Conservation (phyloP, 352 stramenopile genomes). For the Pythium plurisporium region DNA sequence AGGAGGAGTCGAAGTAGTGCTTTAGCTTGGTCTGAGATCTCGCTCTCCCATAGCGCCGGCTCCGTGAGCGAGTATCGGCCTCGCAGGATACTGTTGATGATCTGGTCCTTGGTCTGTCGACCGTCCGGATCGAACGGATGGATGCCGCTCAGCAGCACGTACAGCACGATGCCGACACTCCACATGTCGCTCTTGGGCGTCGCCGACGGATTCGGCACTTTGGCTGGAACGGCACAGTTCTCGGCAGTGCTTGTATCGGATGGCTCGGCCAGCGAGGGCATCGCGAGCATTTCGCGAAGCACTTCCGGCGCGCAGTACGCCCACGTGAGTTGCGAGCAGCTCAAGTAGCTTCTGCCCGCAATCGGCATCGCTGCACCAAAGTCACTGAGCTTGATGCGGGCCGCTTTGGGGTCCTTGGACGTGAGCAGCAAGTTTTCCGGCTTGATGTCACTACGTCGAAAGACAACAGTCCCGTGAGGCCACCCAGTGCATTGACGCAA, state of each 20-base stretch:
- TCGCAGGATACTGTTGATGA: slow-evolving; percentile 53
- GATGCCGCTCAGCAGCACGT: slow-evolving; percentile 76
- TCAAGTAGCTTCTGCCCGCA: slow-evolving; percentile 41
- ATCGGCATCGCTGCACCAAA: slow-evolving; percentile 73
- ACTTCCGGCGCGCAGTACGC: slow-evolving; percentile 69
- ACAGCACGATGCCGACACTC: slow-evolving; percentile 87
- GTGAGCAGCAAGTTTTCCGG: slow-evolving; percentile 85
- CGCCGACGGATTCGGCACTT: slow-evolving; percentile 30
- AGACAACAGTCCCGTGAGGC: neutral
- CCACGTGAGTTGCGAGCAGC: slow-evolving; percentile 45
- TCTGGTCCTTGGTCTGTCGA: slow-evolving; percentile 63
- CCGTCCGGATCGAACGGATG: slow-evolving; percentile 77
- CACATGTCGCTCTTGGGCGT: slow-evolving; percentile 72
- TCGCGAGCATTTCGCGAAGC: slow-evolving; percentile 25
- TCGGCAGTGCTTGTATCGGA: slow-evolving; percentile 15
- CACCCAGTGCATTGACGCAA: too few relatives aligned
- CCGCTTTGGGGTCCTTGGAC: slow-evolving; percentile 53
- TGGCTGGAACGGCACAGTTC: slow-evolving; percentile 1
- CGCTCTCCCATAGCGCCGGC: slow-evolving; percentile 30
- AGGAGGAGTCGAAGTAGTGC: slow-evolving; percentile 38
- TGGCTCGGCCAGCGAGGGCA: neutral
- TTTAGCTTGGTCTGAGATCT: slow-evolving; percentile 51
- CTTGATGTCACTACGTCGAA: slow-evolving; percentile 55
- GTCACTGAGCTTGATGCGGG: slow-evolving; percentile 78
- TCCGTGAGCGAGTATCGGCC: slow-evolving; percentile 41